Base-by-base conservation (phyloP, 345 rosid genomes). In the Trapa incisa region DNA sequence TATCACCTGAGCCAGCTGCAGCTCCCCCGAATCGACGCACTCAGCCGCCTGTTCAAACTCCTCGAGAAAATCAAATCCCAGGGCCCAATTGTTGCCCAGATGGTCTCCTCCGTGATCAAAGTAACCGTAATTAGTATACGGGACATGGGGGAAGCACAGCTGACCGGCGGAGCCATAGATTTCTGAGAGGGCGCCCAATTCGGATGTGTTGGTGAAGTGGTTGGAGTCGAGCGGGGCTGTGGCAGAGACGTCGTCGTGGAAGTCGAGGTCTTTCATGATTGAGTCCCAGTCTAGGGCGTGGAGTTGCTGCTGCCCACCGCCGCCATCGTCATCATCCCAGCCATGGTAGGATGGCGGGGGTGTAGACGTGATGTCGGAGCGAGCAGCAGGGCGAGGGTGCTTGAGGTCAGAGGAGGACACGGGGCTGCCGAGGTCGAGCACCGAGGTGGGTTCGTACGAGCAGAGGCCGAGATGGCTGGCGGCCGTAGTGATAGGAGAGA, bases 251-350 rank as follows among this genome's bases (percentile, higher is more conserved):
- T 92, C 92, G 12, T 85, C 86, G n/a, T 87, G 86, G 52, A 89
- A 67, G 10, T 84, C 97, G 47, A 91, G 66, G 37, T 94, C 99
- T 56, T 75, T 80, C 93, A 94, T 87, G 72, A 89, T 82, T 5
- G 93, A 84, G 58, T 94, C 99, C 97, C 95, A 94, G 64, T 91
- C 97, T 81, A 90, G 79, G 66, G 41, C 71, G 53, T 86, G 96
- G 53, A 87, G 76, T 22, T 13, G 81, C 83, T 61, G 82, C 85
- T 43, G 91, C 91, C 41, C 80, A 89, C 85, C 78, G 82, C 29
- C 29, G 65, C 78, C 85, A 29, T 67, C 65, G 63, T 86, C 86
- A 41, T 90, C 96, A 47, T 81, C 94, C 86, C 80, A 84, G 64
- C 80, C 84, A 36, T 75, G 37, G 33, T 73, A 67, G 37, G 71